Base-by-base conservation (phyloP, 192 early-diverging fungal genomes). In the Bifiguratus adelaidae region DNA sequence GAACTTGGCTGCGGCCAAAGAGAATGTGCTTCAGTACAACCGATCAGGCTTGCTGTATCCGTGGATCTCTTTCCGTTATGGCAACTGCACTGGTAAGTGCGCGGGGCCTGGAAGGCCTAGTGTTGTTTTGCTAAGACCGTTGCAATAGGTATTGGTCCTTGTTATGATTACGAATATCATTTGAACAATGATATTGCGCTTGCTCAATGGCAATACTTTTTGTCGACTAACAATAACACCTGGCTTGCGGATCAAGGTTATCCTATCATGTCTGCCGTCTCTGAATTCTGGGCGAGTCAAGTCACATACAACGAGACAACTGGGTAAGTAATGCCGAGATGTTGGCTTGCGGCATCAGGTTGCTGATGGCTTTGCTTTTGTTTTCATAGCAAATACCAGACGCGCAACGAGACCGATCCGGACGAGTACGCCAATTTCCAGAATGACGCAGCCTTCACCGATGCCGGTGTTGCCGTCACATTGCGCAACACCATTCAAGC, bases 171-270 rank as follows among this genome's bases (percentile, higher is more conserved):
- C 30, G 59, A 61, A 33, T 61, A 61, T 23, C 59, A 61, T 24
- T 42, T 61, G 43, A 61, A 61, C 41, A 61, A 61, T 21, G 59
- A 61, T 35, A 61, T 61, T 51, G 59, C 59, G 2, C 43, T 61
- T 19, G 41, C 59, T 1, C 59, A 61, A 21, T 61, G 59, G 59
- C 59, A 61, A 20, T 61, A 61, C 33, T 61, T 46, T 24, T 20
- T 61, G 12, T 30, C 51, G 0, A 61, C 59, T 3, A 43, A 44
- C 13, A 50, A 61, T 37, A 33, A 54, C 28, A 50, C 52, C n/a
- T 61, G 59, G 59, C 35, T 61, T 7, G 52, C 22, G 11, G 59
- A 61, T 16, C 50, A 61, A 22, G 59, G 47, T 11, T 61, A 61
- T 30, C 59, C 59, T 3, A 61, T 61, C 5, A 61, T 61, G 59